phyloP scores from a whole-genome alignment of 2,329 filamentous ascomycete species.

The Raffaelea albimanens region DNA sequence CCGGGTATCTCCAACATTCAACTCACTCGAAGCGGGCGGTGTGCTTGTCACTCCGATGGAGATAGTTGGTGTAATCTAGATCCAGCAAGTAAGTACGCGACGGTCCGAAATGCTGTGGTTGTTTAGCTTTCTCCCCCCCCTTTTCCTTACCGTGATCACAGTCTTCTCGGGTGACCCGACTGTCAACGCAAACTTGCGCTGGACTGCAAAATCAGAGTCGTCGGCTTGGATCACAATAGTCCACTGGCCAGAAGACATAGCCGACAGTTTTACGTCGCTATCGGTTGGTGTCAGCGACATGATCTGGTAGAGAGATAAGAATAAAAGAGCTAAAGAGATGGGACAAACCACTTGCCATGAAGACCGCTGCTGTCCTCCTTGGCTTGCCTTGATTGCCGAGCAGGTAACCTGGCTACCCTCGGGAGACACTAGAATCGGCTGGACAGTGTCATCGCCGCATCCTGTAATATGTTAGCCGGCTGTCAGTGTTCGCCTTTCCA shows the following conservation, averaged over 20 bases:
- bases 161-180: slow-evolving; percentile 11
- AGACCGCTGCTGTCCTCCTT: slow-evolving; percentile 11
- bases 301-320: neutral
- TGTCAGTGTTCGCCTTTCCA: neutral
- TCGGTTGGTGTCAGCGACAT: neutral
- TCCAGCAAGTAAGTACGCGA: neutral
- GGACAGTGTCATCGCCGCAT: slow-evolving; percentile 11
- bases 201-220: slow-evolving; percentile 12
- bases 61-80: slow-evolving; percentile 12
- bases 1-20: neutral
- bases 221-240: slow-evolving; percentile 16
- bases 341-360: slow-evolving; percentile 4
- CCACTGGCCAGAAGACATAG: slow-evolving; percentile 14
- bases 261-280: slow-evolving; percentile 10
- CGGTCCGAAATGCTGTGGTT: too few relatives aligned
- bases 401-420: slow-evolving; percentile 10
- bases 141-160: slow-evolving; percentile 6
- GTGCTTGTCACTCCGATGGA: slow-evolving; percentile 13
- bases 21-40: slow-evolving; percentile 7
- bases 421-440: slow-evolving; percentile 13
- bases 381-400: slow-evolving; percentile 7
- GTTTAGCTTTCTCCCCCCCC: neutral
- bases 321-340: neutral
- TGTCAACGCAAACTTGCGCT: slow-evolving; percentile 12
- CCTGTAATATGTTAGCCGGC: neutral